Evolutionary conservation across 805 yeast genomes (phyloP).

Genomic region (Pichia ethanolica): DNA sequence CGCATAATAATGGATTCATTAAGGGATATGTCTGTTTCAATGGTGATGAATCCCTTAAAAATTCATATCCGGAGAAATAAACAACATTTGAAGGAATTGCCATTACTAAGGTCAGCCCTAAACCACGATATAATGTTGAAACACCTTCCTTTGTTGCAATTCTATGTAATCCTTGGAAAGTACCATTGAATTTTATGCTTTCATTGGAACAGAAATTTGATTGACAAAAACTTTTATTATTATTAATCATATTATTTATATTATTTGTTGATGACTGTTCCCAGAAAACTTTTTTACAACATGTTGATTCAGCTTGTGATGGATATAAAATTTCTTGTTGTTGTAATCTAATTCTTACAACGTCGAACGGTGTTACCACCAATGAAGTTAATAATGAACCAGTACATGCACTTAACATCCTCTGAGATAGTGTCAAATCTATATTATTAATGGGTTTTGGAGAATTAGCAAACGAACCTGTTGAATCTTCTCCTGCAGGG

Average conservation of each 20-base stretch:
- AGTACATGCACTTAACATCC: constrained; percentile 73
- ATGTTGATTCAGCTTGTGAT: constrained; percentile 17
- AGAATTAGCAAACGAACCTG: neutral
- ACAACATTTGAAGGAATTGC: constrained; percentile 90
- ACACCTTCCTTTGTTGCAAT: constrained; percentile 71
- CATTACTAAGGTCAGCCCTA: constrained; percentile 76
- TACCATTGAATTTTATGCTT: constrained; percentile 44
- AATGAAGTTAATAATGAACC: constrained; percentile 69
- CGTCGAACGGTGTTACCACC: constrained; percentile 76
- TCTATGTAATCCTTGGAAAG: constrained; percentile 62
- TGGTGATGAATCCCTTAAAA: constrained; percentile 69
- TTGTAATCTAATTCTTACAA: constrained; percentile 66
- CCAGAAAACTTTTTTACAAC: constrained; percentile 35
- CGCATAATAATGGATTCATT: constrained; percentile 75
- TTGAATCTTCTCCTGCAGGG: neutral
- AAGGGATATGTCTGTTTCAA: constrained; percentile 29
- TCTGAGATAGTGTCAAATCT: constrained; percentile 44
- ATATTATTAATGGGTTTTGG: neutral
- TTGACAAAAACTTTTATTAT: constrained; percentile 21
- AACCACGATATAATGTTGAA: constrained; percentile 79
- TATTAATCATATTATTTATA: too few relatives aligned
- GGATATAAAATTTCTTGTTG: constrained; percentile 60
- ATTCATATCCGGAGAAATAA: constrained; percentile 90
- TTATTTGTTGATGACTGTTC: constrained; percentile 11
- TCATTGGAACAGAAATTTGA: constrained; percentile 35